A percentile compares a stretch with the other conserved stretches of the same genome.
These are phyloP conservation scores for Fraxinus paxiana DNA, from an alignment of 305 asterid species.

Conservation along the genomic window DNA sequence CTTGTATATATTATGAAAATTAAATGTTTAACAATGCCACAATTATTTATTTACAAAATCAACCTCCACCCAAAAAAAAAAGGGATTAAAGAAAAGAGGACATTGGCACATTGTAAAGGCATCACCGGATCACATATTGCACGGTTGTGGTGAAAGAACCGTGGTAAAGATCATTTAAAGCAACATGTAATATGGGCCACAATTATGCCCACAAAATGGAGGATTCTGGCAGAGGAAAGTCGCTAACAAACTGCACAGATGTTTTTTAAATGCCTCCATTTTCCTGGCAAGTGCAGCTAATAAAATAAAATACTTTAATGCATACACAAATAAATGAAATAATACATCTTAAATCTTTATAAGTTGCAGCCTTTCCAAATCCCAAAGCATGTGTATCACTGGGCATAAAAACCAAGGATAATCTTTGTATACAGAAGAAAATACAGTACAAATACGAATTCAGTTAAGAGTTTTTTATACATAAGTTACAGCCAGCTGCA, in stretches of 20 bases:
- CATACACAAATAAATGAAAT: not conserved
- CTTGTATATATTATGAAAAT: not conserved
- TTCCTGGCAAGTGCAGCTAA: not conserved
- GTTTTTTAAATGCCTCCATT: not conserved
- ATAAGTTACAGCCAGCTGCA: not conserved
- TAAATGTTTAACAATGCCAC: not conserved
- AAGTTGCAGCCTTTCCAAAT: not conserved
- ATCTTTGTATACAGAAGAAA: not conserved
- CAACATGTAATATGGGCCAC: not conserved
- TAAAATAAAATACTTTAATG: not conserved
- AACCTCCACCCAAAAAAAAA: not conserved
- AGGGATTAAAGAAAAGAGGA: not conserved
- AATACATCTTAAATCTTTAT: not conserved
- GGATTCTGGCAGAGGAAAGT: not conserved
- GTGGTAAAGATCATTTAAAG: not conserved
- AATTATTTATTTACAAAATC: not conserved
- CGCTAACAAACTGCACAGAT: not conserved
- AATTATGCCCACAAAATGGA: not conserved
- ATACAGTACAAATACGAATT: not conserved
- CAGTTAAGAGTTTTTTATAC: not conserved
- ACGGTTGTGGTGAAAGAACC: not conserved
- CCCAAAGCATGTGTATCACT: not conserved
- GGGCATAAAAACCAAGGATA: not conserved
- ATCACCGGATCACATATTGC: not conserved
- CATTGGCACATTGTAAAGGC: not conserved